These are phyloP conservation scores for Hemileccinum impolitum DNA, from an alignment of 768 basidiomycete species.

Conservation along the genomic window DNA sequence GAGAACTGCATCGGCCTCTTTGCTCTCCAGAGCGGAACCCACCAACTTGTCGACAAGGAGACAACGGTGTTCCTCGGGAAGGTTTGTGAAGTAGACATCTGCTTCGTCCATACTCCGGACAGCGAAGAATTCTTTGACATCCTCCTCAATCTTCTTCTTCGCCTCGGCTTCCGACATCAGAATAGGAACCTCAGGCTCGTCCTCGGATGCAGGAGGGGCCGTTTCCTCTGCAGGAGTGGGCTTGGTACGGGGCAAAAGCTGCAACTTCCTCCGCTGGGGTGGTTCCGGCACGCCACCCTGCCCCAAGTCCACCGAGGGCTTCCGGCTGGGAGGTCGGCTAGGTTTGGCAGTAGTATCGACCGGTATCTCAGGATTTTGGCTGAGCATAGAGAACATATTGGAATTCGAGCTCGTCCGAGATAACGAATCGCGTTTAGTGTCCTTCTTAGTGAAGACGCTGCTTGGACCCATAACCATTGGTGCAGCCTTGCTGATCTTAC, in stretches of 20 bases:
- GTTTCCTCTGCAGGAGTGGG: slow-evolving; percentile 47
- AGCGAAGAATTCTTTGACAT: slow-evolving; percentile 82
- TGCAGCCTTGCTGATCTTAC: slow-evolving; percentile 74
- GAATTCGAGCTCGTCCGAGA: slow-evolving; percentile 75
- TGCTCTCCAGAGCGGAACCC: slow-evolving; percentile 71
- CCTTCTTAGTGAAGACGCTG: slow-evolving; percentile 80
- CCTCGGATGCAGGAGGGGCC: slow-evolving; percentile 45
- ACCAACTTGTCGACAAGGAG: slow-evolving; percentile 75
- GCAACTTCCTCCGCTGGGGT: slow-evolving; percentile 62
- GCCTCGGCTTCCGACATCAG: slow-evolving; percentile 67
- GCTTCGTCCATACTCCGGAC: slow-evolving; percentile 85
- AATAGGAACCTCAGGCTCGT: slow-evolving; percentile 43
- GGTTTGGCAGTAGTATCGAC: slow-evolving; percentile 53
- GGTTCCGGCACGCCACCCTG: slow-evolving; percentile 44
- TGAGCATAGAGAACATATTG: slow-evolving; percentile 89
- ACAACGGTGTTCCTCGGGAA: slow-evolving; percentile 62
- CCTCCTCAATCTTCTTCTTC: slow-evolving; percentile 73
- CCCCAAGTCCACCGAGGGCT: slow-evolving; percentile 49
- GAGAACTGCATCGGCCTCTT: slow-evolving; percentile 75
- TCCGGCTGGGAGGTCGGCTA: slow-evolving; percentile 48
- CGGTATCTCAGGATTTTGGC: slow-evolving; percentile 54
- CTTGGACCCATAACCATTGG: slow-evolving; percentile 80
- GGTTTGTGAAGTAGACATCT: slow-evolving; percentile 75
- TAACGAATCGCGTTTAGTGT: slow-evolving; percentile 65
- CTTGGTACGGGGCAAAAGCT: slow-evolving; percentile 76